Percentiles rank a stretch among this genome's conserved stretches.
Conservation (phyloP, 805 yeast species). For the Ogataea pignaliae region DNA sequence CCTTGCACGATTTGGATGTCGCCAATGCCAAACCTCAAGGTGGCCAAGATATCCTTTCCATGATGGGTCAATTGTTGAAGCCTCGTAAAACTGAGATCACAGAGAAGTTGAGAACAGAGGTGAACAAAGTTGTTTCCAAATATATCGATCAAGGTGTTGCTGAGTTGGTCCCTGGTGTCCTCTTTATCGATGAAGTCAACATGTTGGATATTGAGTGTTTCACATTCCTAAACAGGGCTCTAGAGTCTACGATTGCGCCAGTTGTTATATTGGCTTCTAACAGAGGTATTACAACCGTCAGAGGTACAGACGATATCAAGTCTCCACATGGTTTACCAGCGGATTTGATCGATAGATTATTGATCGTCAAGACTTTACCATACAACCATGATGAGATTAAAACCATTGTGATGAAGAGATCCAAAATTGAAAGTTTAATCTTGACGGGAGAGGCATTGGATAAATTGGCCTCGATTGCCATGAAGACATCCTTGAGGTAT, state of each 20-base stretch:
- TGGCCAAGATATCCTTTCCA: slow-evolving; percentile 91
- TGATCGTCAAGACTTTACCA: slow-evolving; percentile 80
- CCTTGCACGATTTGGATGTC: slow-evolving; percentile 95
- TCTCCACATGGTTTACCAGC: slow-evolving; percentile 98
- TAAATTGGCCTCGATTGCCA: slow-evolving; percentile 82
- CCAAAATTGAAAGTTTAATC: slow-evolving; percentile 91
- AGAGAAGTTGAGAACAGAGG: slow-evolving; percentile 92
- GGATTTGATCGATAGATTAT: slow-evolving; percentile 89
- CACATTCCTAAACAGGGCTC: slow-evolving; percentile 91
- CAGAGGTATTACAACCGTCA: slow-evolving; percentile 87
- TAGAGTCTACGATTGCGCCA: slow-evolving; percentile 95
- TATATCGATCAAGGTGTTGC: slow-evolving; percentile 99
- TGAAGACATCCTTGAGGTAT: slow-evolving; percentile 87
- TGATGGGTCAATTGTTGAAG: slow-evolving; percentile 95
- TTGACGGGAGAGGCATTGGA: slow-evolving; percentile 78
- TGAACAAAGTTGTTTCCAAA: slow-evolving; percentile 93
- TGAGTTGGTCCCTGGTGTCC: slow-evolving; percentile 94
- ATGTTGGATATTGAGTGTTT: slow-evolving; percentile 98
- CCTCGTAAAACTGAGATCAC: slow-evolving; percentile 97
- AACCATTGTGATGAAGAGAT: slow-evolving; percentile 81
- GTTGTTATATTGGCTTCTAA: slow-evolving; percentile 98
- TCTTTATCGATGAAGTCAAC: slow-evolving; percentile 96
- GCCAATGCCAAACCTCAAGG: slow-evolving; percentile 98
- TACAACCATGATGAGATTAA: slow-evolving; percentile 82
- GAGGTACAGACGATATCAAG: slow-evolving; percentile 82